phyloP scores from a whole-genome alignment of 495 filamentous ascomycete species.

The Penicillium cinerascens region DNA sequence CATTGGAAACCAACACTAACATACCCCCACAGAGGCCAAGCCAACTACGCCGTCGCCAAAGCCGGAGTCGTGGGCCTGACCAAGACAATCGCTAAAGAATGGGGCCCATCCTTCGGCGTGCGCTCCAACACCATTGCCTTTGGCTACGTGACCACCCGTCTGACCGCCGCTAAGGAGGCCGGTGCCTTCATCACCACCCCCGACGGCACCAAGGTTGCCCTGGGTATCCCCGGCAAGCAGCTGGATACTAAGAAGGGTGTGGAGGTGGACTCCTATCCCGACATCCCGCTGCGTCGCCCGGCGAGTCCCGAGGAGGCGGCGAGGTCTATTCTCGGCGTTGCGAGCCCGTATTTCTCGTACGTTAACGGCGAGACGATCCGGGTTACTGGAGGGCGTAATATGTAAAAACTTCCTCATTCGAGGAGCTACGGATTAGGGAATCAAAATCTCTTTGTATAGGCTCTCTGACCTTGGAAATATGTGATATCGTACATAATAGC shows the following conservation, averaged over 20 bases:
- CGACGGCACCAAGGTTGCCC: constrained; percentile 69
- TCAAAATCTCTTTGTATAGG: background rate
- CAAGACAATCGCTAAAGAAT: constrained; percentile 88
- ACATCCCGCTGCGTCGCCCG: constrained; percentile 74
- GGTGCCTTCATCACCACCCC: constrained; percentile 73
- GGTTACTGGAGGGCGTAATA: constrained; percentile 81
- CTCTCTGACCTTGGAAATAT: too few species aligned
- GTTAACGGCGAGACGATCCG: constrained; percentile 80
- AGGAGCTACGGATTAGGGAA: background rate
- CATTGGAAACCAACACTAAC: background rate
- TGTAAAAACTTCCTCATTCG: constrained; percentile 42
- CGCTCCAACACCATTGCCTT: constrained; percentile 81
- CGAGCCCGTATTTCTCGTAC: constrained; percentile 75
- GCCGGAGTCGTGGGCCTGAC: constrained; percentile 75
- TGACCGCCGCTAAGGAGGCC: constrained; percentile 76
- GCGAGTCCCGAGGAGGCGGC: constrained; percentile 78
- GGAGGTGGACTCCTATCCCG: constrained; percentile 43
- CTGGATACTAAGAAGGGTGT: constrained; percentile 36
- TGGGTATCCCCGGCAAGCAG: constrained; percentile 69
- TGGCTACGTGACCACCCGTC: constrained; percentile 70
- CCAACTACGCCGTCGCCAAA: constrained; percentile 82
- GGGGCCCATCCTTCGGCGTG: constrained; percentile 81
- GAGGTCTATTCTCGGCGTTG: constrained; percentile 71
- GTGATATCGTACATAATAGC: too few species aligned
- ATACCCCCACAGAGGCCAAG: constrained; percentile 55